phyloP scores from a whole-genome alignment of 176 grass and related monocot species.

The Triticum urartu region DNA sequence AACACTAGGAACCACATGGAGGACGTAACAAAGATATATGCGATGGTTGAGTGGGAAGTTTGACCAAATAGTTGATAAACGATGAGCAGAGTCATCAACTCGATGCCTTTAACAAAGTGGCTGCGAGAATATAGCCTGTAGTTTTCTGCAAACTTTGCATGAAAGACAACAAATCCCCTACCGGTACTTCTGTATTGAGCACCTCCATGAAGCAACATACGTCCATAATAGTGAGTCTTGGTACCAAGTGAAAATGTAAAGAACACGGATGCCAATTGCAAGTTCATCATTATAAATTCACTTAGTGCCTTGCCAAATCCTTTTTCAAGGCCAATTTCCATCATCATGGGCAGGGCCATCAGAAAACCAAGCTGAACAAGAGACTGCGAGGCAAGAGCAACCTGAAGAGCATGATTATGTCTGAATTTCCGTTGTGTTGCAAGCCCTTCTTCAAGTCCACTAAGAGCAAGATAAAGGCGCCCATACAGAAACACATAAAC shows the following conservation, averaged over 20 bases:
- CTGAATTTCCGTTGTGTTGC: constrained; percentile 59
- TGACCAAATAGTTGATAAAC: constrained; percentile 84
- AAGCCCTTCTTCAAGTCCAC: constrained; percentile 88
- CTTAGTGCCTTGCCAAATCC: constrained; percentile 82
- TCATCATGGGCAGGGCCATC: constrained; percentile 96
- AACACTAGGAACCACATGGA: constrained; percentile 92
- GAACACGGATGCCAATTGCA: constrained; percentile 81
- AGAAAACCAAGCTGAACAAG: constrained; percentile 92
- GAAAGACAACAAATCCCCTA: constrained; percentile 89
- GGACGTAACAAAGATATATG: constrained; percentile 70
- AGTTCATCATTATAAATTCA: constrained; percentile 92
- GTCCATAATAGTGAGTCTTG: constrained; percentile 88
- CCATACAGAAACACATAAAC: constrained; percentile 95
- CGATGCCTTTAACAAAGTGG: constrained; percentile 93
- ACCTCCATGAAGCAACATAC: constrained; percentile 94
- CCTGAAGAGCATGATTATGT: constrained; percentile 85
- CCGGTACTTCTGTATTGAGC: constrained; percentile 83
- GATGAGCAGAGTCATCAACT: constrained; percentile 80
- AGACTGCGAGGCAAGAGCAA: constrained; percentile 93
- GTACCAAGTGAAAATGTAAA: constrained; percentile 98
- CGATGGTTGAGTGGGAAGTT: constrained; percentile 63
- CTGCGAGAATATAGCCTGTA: constrained; percentile 96
- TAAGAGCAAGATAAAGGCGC: constrained; percentile 93
- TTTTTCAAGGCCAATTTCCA: constrained; percentile 98
- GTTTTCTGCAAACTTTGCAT: constrained; percentile 97